Percentiles rank a stretch among this genome's conserved stretches.
These are phyloP conservation scores for Coemansia sp. DNA, from an alignment of 192 early-diverging fungal genomes.

Conservation along the genomic window DNA sequence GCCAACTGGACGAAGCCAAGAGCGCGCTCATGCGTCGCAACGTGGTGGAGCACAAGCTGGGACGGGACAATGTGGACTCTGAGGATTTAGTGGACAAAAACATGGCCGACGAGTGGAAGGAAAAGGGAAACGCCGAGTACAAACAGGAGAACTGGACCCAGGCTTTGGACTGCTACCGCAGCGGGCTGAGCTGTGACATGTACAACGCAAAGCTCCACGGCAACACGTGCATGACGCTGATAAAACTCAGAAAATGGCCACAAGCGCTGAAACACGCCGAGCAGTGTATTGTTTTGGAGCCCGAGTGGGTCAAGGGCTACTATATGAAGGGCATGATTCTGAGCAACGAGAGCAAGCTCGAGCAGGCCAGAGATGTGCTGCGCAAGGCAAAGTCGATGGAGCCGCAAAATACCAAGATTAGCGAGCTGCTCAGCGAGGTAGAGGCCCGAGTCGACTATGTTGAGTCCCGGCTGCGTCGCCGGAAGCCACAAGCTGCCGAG, in stretches of 20 bases:
- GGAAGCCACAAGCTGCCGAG: slow-evolving; percentile 23
- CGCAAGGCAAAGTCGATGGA: slow-evolving; percentile 37
- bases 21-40: slow-evolving; percentile 51
- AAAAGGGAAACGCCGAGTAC: slow-evolving; percentile 49
- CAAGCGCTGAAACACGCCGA: slow-evolving; percentile 54
- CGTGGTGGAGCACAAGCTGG: slow-evolving; percentile 51
- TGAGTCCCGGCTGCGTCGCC: slow-evolving; percentile 38
- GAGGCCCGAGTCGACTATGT: slow-evolving; percentile 49
- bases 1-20: slow-evolving; percentile 43
- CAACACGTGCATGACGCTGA: slow-evolving; percentile 52
- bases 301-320: slow-evolving; percentile 52
- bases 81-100: slow-evolving; percentile 13
- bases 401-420: slow-evolving; percentile 35
- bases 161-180: slow-evolving; percentile 46
- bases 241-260: slow-evolving; percentile 44
- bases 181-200: slow-evolving; percentile 48
- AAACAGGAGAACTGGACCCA: slow-evolving; percentile 45
- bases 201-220: slow-evolving; percentile 50
- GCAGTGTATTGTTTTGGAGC: slow-evolving; percentile 53
- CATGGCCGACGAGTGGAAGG: slow-evolving; percentile 48
- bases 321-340: slow-evolving; percentile 53
- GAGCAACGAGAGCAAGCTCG: slow-evolving; percentile 51
- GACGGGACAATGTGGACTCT: slow-evolving; percentile 17
- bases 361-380: slow-evolving; percentile 33
- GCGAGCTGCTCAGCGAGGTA: slow-evolving; percentile 42